Base-by-base conservation (phyloP, 805 yeast genomes). In the Blastobotrys parvus region DNA sequence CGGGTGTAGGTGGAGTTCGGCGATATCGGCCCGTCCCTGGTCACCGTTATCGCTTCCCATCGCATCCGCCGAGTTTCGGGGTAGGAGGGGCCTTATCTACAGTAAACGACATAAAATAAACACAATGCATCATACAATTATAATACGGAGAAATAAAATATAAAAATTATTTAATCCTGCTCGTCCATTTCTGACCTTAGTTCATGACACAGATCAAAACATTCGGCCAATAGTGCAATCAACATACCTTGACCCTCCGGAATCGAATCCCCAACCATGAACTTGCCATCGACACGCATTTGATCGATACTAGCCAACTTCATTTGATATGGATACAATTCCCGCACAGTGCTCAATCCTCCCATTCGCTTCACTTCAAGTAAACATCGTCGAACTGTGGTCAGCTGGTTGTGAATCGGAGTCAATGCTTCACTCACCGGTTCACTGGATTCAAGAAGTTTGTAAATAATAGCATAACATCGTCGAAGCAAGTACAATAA, bases 191-290 rank as follows among this genome's bases (percentile, higher is more conserved):
- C 95, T 29, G 85, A 80, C 58, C 87, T 83, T 61, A 92, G 70
- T 65, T 92, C 98, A 58, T 90, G 92, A 38, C 85, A 72, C 45
- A 90, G 82, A 61, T 92, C 98, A 60, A 87, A 92, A 62, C 97
- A 90, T 60, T 89, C 97, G 3, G 95, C 92, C 40, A 90, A 68
- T 45, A 90, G 65, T 1, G 95, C 95, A 61, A 80, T 88, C 49
- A 92, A 69, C n/a, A 94, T 78, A 4, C 97, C 98, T 64, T 92
- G 99, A 10, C 99, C 99, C 60, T 92, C 97, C 2, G 99, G 99
- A 35, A 92, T 82, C 50, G 86, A 84, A 41, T 79, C 85, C 48
- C 84, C 86, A 37, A 87, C 82, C 57, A 83, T 78, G 56, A 92
- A 92, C 67, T 86, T 90, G 5, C 99, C 99, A 60, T 92, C 97